Conservation (phyloP, 2,329 filamentous ascomycete species). For the Botrytis porri region DNA sequence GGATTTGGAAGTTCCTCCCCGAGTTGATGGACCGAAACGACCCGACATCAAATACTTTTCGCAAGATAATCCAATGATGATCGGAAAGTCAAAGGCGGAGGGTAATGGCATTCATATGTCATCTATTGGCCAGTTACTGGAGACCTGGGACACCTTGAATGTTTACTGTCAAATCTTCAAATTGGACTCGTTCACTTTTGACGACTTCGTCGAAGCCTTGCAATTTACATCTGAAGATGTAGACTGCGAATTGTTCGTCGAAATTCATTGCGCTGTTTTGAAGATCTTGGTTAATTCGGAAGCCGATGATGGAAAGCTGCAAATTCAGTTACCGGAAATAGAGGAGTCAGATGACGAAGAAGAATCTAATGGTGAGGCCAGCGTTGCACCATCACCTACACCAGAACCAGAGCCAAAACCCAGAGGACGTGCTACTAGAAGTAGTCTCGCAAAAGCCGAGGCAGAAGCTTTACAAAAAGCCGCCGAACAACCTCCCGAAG, state of each 20-base stretch:
- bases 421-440: conserved; percentile 71
- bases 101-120: conserved; percentile 70
- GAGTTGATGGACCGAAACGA: conserved; percentile 58
- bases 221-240: conserved; percentile 69
- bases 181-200: conserved; percentile 95
- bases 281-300: conserved; percentile 80
- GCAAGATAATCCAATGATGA: conserved; percentile 55
- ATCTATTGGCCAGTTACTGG: conserved; percentile 79
- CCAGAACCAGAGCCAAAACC: conserved; percentile 71
- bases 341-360: conserved; percentile 65
- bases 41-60: conserved; percentile 78
- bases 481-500: conserved; percentile 37
- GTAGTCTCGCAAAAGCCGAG: conserved; percentile 79
- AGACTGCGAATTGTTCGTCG: conserved; percentile 81
- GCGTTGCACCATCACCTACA: conserved; percentile 52
- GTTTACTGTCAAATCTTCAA: conserved; percentile 96
- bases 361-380: conserved; percentile 56
- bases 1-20: conserved; percentile 76
- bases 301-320: conserved; percentile 71
- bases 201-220: conserved; percentile 90
- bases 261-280: conserved; percentile 87
- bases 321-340: conserved; percentile 73
- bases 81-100: conserved; percentile 46
- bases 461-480: conserved; percentile 62
- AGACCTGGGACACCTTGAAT: conserved; percentile 95